Percentiles rank a stretch among this genome's conserved stretches.
Conservation (phyloP, 1,139 yeast genomes). For the Yarrowia galli region DNA sequence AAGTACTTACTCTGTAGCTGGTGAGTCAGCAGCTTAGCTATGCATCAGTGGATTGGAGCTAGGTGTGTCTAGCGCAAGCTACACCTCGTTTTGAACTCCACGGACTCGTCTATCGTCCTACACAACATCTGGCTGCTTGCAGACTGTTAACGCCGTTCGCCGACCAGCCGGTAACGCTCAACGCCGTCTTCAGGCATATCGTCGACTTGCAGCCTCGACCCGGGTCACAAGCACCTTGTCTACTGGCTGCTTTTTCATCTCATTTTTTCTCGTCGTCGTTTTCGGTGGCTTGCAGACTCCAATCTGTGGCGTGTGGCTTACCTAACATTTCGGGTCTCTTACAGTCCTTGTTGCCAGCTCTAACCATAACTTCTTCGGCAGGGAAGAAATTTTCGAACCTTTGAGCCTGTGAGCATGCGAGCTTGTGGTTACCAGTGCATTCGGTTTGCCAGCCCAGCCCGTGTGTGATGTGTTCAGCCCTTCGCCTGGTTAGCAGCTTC, state of each 20-base stretch:
- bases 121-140: too few relatives aligned
- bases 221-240: conserved; percentile 12
- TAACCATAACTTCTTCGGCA: conserved; percentile 28
- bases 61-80: too few relatives aligned
- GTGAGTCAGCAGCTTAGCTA: too few relatives aligned
- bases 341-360: conserved; percentile 8
- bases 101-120: too few relatives aligned
- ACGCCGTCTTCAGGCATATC: not conserved
- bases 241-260: not conserved
- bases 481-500: too few relatives aligned
- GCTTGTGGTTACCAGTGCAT: not conserved
- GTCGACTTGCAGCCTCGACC: not conserved
- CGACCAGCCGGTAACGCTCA: too few relatives aligned
- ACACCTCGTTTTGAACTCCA: too few relatives aligned
- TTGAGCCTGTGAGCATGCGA: not conserved
- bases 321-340: conserved; percentile 31
- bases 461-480: not conserved
- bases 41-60: too few relatives aligned
- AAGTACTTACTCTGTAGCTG: too few relatives aligned
- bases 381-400: not conserved
- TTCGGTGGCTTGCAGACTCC: conserved; percentile 25
- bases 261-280: conserved; percentile 11
- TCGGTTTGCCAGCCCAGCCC: not conserved
- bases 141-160: too few relatives aligned
- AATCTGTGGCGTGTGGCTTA: conserved; percentile 34